Conservation (phyloP, 1,284 basidiomycete genomes). For the Tetrapyrgos nigripes region DNA sequence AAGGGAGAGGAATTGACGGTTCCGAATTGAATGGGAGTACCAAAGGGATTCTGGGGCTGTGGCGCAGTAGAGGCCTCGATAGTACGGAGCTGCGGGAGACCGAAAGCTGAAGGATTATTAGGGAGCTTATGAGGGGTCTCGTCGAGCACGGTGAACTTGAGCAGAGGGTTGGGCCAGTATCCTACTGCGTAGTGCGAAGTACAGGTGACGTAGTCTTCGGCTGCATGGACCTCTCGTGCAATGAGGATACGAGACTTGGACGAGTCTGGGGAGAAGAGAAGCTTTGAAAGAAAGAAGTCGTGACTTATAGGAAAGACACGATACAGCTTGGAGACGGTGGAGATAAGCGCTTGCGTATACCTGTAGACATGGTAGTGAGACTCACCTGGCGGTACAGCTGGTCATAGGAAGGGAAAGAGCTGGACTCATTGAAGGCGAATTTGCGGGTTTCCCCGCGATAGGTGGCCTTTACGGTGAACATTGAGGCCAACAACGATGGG, state of each 20-base stretch:
- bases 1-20: constrained; percentile 4
- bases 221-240: constrained; percentile 61
- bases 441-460: constrained; percentile 55
- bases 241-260: constrained; percentile 61
- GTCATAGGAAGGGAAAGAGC: constrained; percentile 51
- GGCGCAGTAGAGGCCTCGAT: constrained; percentile 10
- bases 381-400: constrained; percentile 52
- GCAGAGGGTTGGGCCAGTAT: constrained; percentile 58
- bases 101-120: constrained; percentile 11
- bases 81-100: background rate
- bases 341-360: constrained; percentile 10
- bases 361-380: constrained; percentile 8
- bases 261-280: constrained; percentile 70
- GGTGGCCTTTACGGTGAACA: constrained; percentile 59
- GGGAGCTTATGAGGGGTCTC: constrained; percentile 49
- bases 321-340: constrained; percentile 55
- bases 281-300: constrained; percentile 64
- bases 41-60: constrained; percentile 13
- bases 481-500: too few species aligned
- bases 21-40: background rate
- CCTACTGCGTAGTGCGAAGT: constrained; percentile 56
- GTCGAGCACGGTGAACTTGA: constrained; percentile 69
- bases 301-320: constrained; percentile 70
- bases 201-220: constrained; percentile 60
- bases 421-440: constrained; percentile 43